Evolutionary conservation across 495 filamentous ascomycete species (phyloP), one percentile per base, ranked within the genome.

Genomic region (Cercophora sp.): DNA sequence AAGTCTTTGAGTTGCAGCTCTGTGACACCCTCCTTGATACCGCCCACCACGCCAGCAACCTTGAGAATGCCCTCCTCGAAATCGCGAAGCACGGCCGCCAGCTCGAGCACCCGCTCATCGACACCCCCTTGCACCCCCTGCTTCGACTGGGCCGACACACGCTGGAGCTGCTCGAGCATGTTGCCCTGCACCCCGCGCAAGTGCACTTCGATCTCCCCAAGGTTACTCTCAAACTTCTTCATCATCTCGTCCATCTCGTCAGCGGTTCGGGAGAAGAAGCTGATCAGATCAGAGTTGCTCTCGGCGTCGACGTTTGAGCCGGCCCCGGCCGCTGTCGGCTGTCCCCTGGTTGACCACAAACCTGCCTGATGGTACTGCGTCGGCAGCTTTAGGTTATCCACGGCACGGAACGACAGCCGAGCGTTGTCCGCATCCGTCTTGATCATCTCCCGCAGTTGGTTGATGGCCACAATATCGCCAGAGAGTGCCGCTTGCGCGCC

Each of bases 131-230:
- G 63, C 3, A 66, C 55, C 1, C 74, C 77, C 51, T 72, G 79
- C 55, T 73, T 75, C 42, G 73, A 77, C 54, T 62, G 58, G 23
- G 79, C 76, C 46, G 83, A 73, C 61, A 87, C 79, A 47, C 84
- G 75, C 67, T 86, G 82, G 48, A 87, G 79, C 64, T 90, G 85
- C 51, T 84, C 79, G 54, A 85, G 73, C 39, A 88, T 76, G 22
- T 79, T 81, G 8, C 74, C 71, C 61, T 94, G 88, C 19, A 96
- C 83, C 3, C 84, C 82, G 42, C 85, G 75, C 41, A 96, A 74
- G 64, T 93, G 89, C 56, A 81, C 77, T 68, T 96, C 90, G 45
- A 96, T 89, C 65, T 95, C 89, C 41, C 79, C 73, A 43, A 96
- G 68, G 52, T 86, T 88, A 24, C 72, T 68, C 55, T 82, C 79